Base-by-base conservation (phyloP, 2,329 filamentous ascomycete species). In the Simplicillium sp. region DNA sequence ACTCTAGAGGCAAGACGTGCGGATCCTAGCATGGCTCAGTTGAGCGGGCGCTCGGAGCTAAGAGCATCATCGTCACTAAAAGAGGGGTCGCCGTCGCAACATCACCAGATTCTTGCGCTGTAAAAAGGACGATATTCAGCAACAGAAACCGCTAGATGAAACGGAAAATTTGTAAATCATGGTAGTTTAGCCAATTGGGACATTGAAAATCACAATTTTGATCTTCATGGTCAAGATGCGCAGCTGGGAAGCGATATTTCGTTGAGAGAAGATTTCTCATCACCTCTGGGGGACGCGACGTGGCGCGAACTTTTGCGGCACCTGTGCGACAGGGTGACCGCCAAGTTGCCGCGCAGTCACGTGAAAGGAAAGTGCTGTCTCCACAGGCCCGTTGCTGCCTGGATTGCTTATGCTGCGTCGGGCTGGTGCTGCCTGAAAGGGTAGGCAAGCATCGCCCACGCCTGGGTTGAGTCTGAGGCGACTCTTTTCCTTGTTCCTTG, bases 281-380 rank as follows among this genome's bases (percentile, higher is more conserved):
- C 50, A 61, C 63, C 54, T 54, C 52, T 50, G 61, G 60, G 56
- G 62, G 61, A 66, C 65, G 65, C 65, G 65, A 61, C 59, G 54
- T 25, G 59, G 55, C 61, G 61, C 61, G 61, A 57, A 57, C 45
- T 55, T 56, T 59, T 53, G 58, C 54, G 57, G 50, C 51, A 50
- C 50, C 20, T 49, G 54, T 55, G 51, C 39, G 45, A 48, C 54
- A 47, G 45, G 46, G 51, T 49, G 48, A 46, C 53, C 61, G 57
- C 63, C 60, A 66, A 54, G 54, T 58, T 54, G 52, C 53, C 65
- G 59, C 64, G 64, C 61, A 62, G 59, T 55, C 64, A 67, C 64
- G 64, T 67, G 64, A 67, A 52, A 15, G 6, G 7, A 6, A 15
- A 25, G 20, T 25, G 20, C 20, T 25, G 5, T 25, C 20, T 25